phyloP scores from a whole-genome alignment of 2,329 filamentous ascomycete species.

The Paecilomyces formosus region DNA sequence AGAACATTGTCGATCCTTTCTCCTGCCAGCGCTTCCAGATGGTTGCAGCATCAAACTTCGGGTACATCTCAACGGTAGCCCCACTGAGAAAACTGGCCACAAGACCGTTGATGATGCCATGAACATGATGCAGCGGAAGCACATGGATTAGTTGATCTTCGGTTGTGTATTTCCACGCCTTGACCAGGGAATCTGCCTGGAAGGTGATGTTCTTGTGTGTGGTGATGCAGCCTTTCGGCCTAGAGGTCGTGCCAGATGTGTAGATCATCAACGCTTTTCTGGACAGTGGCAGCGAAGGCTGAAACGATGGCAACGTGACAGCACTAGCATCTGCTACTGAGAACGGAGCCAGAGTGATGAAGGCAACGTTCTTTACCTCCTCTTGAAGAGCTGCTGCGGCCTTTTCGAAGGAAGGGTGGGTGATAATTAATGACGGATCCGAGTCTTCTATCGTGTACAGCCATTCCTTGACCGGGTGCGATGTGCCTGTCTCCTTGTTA shows the following conservation, averaged over 20 bases:
- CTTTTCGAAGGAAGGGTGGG: constrained; percentile 32
- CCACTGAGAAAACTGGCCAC: constrained; percentile 41
- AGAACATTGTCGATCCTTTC: constrained; percentile 39
- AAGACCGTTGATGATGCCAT: constrained; percentile 45
- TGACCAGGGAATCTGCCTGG: constrained; percentile 19
- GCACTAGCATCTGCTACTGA: constrained; percentile 7
- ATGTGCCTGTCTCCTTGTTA: constrained; percentile 23
- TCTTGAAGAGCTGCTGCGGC: constrained; percentile 24
- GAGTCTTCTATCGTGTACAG: constrained; percentile 36
- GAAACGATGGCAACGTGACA: constrained; percentile 25
- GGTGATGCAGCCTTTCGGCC: constrained; percentile 37
- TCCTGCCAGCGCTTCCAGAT: constrained; percentile 43
- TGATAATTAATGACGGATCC: constrained; percentile 33
- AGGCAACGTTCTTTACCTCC: constrained; percentile 17
- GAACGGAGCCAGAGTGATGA: constrained; percentile 22
- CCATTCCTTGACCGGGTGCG: constrained; percentile 35
- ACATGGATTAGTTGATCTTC: constrained; percentile 43
- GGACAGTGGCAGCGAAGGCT: constrained; percentile 15
- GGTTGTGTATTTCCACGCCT: constrained; percentile 34
- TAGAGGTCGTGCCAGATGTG: constrained; percentile 34
- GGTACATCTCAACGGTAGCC: constrained; percentile 42
- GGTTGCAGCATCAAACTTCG: constrained; percentile 35
- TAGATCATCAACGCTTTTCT: constrained; percentile 36
- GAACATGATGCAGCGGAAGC: constrained; percentile 45
- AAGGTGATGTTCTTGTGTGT: constrained; percentile 34